Base-by-base conservation (phyloP, 441 rosid species). In the Flueggea neowawraea region DNA sequence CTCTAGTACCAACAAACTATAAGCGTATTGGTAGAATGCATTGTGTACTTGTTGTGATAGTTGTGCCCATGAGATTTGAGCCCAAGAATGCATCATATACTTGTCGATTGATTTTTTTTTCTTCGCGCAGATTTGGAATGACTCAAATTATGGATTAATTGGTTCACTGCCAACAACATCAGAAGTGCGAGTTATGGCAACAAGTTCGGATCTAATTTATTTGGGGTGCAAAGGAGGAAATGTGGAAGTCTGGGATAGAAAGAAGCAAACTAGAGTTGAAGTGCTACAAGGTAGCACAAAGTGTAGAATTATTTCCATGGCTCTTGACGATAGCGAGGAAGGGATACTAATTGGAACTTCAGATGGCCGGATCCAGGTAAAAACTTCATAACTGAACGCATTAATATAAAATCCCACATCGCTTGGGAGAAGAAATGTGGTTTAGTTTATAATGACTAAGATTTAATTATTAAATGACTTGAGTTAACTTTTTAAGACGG, bases 291-390 rank as follows among this genome's bases (percentile, higher is more conserved):
- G 76, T 10, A 73, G 78, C 15, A 69, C 81, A 10, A 81, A 45
- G 12, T 63, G 73, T 47, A 88, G 72, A 65, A 64, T 88, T 55
- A 62, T 74, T 39, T 76, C 78, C 73, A 73, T 88, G 85, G 82
- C 79, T 51, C 66, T 88, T n/a, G 83, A 82, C 58, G 73, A 48
- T 1, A 74, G 68, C 12, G 91, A 88, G 72, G 89, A 88, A 55
- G 57, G 80, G 55, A 44, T 88, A 61, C 82, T 84, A 51, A 59
- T 77, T 4, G 95, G 95, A 65, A 85, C 95, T 45, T 79, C 89
- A 5, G 89, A 85, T 45, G 89, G 95, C 52, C 64, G 63, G 63
- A 82, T 85, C 51, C 91, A 88, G 91, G 95, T 85, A 63, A 67
- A 12, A 31, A 2, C 10, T 4, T 6, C 11, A 11, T 16, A 15